Conservation (phyloP, 306 rosid species). For the Medicago lupulina region DNA sequence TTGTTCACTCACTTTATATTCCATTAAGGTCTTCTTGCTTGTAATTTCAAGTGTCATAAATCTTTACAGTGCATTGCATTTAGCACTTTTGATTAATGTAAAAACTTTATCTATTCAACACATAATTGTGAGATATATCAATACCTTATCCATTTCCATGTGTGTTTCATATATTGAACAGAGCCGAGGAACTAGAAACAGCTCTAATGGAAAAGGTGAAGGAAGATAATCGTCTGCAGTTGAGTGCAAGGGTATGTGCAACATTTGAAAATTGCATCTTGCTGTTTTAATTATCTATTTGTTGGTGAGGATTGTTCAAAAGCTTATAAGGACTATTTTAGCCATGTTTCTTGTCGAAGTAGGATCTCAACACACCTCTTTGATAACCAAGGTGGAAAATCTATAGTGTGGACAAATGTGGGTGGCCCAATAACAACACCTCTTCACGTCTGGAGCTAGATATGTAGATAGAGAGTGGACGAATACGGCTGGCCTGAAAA, state of each 20-base stretch:
- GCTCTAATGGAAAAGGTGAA: conserved; percentile 90
- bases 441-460: not conserved
- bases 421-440: conserved; percentile 8
- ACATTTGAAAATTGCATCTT: conserved; percentile 44
- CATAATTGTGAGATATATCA: conserved; percentile 3
- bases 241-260: conserved; percentile 82
- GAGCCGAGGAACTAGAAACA: conserved; percentile 97
- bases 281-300: conserved; percentile 12
- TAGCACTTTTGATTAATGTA: conserved; percentile 36
- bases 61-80: conserved; percentile 18
- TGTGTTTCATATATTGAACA: conserved; percentile 49
- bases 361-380: conserved; percentile 3
- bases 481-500: not conserved
- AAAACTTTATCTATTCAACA: conserved; percentile 23
- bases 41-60: conserved; percentile 23
- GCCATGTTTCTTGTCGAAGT: not conserved
- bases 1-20: conserved; percentile 34
- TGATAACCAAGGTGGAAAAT: not conserved
- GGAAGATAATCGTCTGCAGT: conserved; percentile 75
- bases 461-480: not conserved
- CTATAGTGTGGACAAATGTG: not conserved
- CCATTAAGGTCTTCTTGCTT: conserved; percentile 20
- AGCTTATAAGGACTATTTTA: not conserved
- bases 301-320: not conserved
- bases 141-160: conserved; percentile 39